Conservation (phyloP, 1,139 yeast genomes). For the Magnusiomyces suaveolens region DNA sequence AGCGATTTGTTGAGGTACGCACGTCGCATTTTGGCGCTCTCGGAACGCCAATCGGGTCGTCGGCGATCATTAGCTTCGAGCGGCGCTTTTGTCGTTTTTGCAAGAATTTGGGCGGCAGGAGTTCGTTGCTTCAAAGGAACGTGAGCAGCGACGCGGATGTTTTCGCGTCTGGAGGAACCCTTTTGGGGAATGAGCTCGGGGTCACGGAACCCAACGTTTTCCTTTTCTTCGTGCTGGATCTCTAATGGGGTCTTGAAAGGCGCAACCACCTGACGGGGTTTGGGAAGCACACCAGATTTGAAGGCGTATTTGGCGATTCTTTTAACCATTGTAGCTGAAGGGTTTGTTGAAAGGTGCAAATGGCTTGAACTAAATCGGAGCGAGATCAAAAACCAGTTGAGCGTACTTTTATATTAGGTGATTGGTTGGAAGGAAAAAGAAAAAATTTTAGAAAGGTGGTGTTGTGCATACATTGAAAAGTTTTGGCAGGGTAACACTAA, state of each 20-base stretch:
- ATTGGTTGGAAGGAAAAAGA: too few species aligned
- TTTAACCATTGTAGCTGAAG: constrained; percentile 34
- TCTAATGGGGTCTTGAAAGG: constrained; percentile 34
- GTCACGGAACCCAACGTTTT: constrained; percentile 62
- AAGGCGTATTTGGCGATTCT: constrained; percentile 39
- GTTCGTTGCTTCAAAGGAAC: constrained; percentile 42
- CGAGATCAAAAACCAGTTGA: too few species aligned
- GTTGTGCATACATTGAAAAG: too few species aligned
- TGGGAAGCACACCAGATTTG: constrained; percentile 77
- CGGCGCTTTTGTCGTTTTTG: constrained; percentile 38
- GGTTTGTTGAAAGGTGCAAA: too few species aligned
- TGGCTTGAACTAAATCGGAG: too few species aligned
- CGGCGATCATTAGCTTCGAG: constrained; percentile 26
- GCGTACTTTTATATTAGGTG: too few species aligned
- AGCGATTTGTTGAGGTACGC: constrained; percentile 60
- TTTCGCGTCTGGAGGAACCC: constrained; percentile 38
- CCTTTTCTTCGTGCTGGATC: constrained; percentile 35
- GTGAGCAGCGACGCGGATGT: constrained; percentile 35
- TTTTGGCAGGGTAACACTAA: too few species aligned
- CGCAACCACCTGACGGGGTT: constrained; percentile 59
- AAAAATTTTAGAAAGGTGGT: too few species aligned
- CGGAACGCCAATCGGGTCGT: constrained; percentile 42
- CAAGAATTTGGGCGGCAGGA: constrained; percentile 51
- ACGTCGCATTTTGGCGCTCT: constrained; percentile 63
- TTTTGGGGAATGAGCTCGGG: constrained; percentile 63